A percentile compares a stretch with the other conserved stretches of the same genome.
These are phyloP conservation scores for Coelastrella sp. DNA, from an alignment of 139 green algal species.

Conservation along the genomic window DNA sequence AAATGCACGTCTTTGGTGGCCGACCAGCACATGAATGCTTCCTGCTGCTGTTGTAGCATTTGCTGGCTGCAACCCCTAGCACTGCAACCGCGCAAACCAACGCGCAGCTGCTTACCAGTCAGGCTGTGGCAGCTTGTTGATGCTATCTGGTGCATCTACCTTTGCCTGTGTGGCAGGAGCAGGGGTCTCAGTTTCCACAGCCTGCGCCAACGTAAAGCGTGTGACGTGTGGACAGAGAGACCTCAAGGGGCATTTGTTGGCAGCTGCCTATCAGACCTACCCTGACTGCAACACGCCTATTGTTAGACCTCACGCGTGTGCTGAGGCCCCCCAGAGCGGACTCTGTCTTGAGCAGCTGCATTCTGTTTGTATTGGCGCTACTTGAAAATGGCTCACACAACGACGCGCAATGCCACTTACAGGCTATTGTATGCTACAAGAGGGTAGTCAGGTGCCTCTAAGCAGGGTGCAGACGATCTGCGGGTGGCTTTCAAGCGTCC, in stretches of 20 bases:
- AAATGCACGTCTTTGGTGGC: too few relatives aligned
- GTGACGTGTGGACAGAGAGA: neutral
- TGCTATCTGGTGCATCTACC: conserved; percentile 5
- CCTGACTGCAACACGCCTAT: neutral
- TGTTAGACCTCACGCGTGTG: neutral
- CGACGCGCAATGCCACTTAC: too few relatives aligned
- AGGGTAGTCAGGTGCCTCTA: too few relatives aligned
- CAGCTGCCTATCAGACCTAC: neutral
- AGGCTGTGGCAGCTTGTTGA: conserved; percentile 13
- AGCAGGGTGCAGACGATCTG: neutral
- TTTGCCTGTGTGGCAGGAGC: neutral
- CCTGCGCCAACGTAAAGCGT: conserved; percentile 5
- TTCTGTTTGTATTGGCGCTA: neutral
- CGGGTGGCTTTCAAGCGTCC: neutral
- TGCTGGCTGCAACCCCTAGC: neutral
- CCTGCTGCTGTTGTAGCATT: neutral
- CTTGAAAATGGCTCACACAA: neutral
- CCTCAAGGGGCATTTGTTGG: neutral
- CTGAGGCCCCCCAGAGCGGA: neutral
- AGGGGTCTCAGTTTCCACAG: neutral
- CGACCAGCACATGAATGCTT: too few relatives aligned
- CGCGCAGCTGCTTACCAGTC: neutral
- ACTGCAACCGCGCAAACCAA: neutral
- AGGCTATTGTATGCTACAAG: too few relatives aligned
- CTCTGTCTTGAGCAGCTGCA: neutral